phyloP scores from a whole-genome alignment of 108 stramenopile species.

The Epithemia pelagica region DNA sequence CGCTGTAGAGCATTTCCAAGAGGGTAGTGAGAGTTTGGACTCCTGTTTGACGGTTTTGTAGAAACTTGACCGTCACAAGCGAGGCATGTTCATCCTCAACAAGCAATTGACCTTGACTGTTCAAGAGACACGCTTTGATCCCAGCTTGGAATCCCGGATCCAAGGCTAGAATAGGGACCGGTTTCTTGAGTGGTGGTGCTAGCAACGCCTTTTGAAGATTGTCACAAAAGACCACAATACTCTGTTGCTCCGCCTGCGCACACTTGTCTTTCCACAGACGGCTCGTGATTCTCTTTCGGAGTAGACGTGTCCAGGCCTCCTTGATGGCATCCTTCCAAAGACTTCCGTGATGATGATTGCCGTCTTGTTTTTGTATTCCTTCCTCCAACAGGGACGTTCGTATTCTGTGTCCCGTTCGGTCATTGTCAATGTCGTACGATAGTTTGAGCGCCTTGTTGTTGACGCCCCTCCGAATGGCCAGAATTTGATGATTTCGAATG shows the following conservation, averaged over 20 bases:
- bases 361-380: background rate
- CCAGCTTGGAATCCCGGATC: slow-evolving; percentile 63
- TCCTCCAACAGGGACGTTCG: background rate
- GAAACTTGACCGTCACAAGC: slow-evolving; percentile 39
- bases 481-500: slow-evolving; percentile 42
- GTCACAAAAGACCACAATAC: too few relatives aligned
- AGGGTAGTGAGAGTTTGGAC: background rate
- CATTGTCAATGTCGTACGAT: slow-evolving; percentile 41
- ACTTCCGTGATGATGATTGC: background rate
- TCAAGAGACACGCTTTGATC: slow-evolving; percentile 45
- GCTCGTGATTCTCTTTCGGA: slow-evolving; percentile 28
- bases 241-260: too few relatives aligned
- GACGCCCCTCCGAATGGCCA: slow-evolving; percentile 52
- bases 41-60: slow-evolving; percentile 11
- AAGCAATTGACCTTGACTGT: slow-evolving; percentile 4
- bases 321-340: slow-evolving; percentile 34
- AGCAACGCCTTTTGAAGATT: slow-evolving; percentile 38
- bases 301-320: slow-evolving; percentile 47
- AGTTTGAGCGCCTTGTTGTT: slow-evolving; percentile 41
- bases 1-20: slow-evolving; percentile 2
- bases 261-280: slow-evolving; percentile 41
- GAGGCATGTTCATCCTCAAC: too few relatives aligned
- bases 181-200: slow-evolving; percentile 28
- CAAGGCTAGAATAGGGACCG: slow-evolving; percentile 33
- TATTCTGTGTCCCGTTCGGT: slow-evolving; percentile 22